A percentile compares a stretch with the other conserved stretches of the same genome.
These are phyloP conservation scores for Metschnikowia kunwiensis DNA, from an alignment of 805 yeast species.

Conservation along the genomic window DNA sequence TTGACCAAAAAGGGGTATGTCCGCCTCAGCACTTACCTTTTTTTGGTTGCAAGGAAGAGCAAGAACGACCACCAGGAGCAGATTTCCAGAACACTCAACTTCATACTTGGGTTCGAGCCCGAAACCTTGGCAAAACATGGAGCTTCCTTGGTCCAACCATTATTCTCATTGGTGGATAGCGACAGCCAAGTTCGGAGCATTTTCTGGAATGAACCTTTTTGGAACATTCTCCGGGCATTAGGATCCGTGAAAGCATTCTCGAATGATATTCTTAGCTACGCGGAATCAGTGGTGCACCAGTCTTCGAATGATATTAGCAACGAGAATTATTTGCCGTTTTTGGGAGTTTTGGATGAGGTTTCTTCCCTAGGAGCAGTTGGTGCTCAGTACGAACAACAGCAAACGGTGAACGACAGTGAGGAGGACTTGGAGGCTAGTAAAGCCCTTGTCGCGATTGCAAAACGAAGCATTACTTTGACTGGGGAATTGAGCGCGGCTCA, in stretches of 20 bases:
- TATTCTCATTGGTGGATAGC: constrained; percentile 47
- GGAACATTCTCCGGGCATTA: constrained; percentile 51
- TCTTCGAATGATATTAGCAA: constrained; percentile 39
- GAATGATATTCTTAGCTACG: constrained; percentile 43
- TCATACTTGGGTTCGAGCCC: constrained; percentile 29
- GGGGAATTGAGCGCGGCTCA: constrained; percentile 43
- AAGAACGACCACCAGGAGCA: constrained; percentile 13
- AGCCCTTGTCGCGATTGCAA: constrained; percentile 54
- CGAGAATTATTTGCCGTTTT: constrained; percentile 57
- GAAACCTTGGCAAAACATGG: constrained; percentile 48
- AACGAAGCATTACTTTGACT: constrained; percentile 61
- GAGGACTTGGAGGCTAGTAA: constrained; percentile 47
- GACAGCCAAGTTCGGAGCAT: constrained; percentile 38
- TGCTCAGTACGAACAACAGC: constrained; percentile 64
- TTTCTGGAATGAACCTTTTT: constrained; percentile 41
- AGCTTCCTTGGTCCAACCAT: constrained; percentile 41
- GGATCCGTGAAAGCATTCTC: constrained; percentile 47
- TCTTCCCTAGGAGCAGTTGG: constrained; percentile 81
- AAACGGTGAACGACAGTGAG: constrained; percentile 20
- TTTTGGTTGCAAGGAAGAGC: constrained; percentile 44
- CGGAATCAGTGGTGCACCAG: constrained; percentile 38
- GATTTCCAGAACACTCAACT: constrained; percentile 20
- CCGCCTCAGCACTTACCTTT: constrained; percentile 51
- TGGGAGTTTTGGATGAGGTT: constrained; percentile 74
- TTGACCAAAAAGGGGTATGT: constrained; percentile 32